A percentile compares a stretch with the other conserved stretches of the same genome.
Evolutionary conservation across 1,284 basidiomycete genomes (phyloP).

Genomic region (Schizophyllum commune): DNA sequence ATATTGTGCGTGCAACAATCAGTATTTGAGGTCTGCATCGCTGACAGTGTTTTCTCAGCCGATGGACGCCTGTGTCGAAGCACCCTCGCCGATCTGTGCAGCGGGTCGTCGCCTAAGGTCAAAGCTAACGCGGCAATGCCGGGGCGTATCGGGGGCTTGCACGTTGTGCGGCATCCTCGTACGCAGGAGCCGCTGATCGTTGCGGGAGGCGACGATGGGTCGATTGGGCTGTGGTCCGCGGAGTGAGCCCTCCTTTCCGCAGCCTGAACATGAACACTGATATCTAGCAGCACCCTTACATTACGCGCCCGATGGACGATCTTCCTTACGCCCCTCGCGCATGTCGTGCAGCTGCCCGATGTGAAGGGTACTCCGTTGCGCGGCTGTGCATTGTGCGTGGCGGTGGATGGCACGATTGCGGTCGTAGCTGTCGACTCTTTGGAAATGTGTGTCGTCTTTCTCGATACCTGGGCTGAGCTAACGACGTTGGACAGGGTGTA

Average conservation of each 20-base stretch:
- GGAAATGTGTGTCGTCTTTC: slow-evolving; percentile 51
- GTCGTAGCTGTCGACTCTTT: slow-evolving; percentile 72
- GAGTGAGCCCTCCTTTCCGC: slow-evolving; percentile 32
- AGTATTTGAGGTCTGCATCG: too few species aligned
- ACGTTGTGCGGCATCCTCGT: slow-evolving; percentile 44
- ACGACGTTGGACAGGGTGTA: slow-evolving; percentile 38
- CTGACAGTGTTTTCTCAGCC: slow-evolving; percentile 27
- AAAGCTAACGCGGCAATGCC: slow-evolving; percentile 37
- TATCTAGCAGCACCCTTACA: slow-evolving; percentile 43
- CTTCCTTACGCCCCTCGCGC: slow-evolving; percentile 56
- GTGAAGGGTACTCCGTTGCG: slow-evolving; percentile 53
- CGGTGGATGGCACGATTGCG: slow-evolving; percentile 76
- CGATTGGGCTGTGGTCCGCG: slow-evolving; percentile 61
- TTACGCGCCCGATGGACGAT: slow-evolving; percentile 62
- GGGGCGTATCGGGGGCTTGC: slow-evolving; percentile 43
- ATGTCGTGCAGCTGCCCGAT: slow-evolving; percentile 51
- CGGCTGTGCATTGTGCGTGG: slow-evolving; percentile 69
- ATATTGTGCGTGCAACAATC: slow-evolving; percentile 46
- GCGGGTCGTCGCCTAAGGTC: neutral
- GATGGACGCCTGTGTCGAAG: slow-evolving; percentile 46
- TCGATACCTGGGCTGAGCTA: neutral
- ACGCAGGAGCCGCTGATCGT: slow-evolving; percentile 54
- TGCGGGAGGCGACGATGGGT: slow-evolving; percentile 70
- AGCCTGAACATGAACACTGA: neutral
- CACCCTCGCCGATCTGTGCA: slow-evolving; percentile 28